These are phyloP conservation scores for Domatiomyces globalis DNA, from an alignment of 2,329 filamentous ascomycete genomes.

Conservation along the genomic window DNA sequence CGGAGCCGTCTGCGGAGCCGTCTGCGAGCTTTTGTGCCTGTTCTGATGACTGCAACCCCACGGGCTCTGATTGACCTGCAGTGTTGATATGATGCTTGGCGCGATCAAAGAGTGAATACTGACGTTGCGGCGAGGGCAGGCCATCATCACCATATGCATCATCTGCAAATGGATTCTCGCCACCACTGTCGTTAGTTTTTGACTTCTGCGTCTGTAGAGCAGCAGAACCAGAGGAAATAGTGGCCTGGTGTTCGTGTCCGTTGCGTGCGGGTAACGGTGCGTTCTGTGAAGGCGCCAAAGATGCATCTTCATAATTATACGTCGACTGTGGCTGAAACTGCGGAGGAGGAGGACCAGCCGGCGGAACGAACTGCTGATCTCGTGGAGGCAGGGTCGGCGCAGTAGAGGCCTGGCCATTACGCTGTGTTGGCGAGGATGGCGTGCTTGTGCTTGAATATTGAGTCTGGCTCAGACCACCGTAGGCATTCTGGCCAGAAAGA, in stretches of 20 bases:
- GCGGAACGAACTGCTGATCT: background rate
- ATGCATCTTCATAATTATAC: too few species aligned
- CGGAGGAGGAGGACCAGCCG: background rate
- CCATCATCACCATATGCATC: constrained; percentile 10
- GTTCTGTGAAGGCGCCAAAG: too few species aligned
- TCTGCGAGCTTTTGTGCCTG: constrained; percentile 5
- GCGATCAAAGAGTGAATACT: constrained; percentile 9
- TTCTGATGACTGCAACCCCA: constrained; percentile 5
- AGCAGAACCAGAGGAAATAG: background rate
- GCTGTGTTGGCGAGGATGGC: background rate
- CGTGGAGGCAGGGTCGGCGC: background rate
- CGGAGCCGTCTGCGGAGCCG: constrained; percentile 12
- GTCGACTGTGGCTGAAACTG: background rate
- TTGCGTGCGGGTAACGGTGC: too few species aligned
- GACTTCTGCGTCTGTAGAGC: constrained; percentile 1
- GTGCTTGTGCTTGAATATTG: background rate
- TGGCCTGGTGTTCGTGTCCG: background rate
- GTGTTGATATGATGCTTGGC: background rate
- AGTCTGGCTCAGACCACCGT: background rate
- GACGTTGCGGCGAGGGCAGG: constrained; percentile 1
- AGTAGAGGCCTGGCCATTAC: background rate
- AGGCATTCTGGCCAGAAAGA: constrained; percentile 10
- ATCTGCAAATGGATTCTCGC: constrained; percentile 17
- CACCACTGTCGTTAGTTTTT: constrained; percentile 9
- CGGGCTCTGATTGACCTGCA: constrained; percentile 4